Conservation (phyloP, 768 basidiomycete species). For the Agaricus subrufescens region DNA sequence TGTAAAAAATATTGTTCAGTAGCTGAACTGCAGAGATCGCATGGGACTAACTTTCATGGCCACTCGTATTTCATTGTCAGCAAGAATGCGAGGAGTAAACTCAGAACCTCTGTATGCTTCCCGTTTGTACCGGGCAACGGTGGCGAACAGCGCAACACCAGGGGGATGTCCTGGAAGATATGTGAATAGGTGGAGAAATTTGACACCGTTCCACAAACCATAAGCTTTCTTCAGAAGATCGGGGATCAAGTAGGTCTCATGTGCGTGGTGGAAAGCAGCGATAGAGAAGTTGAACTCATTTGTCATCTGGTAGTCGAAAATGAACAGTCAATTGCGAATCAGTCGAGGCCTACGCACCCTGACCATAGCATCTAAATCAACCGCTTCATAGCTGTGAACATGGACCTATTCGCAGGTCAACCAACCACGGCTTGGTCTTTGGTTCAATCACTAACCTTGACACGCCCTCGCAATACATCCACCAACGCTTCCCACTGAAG, state of each 20-base stretch:
- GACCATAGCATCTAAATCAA: conserved; percentile 67
- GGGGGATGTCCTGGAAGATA: conserved; percentile 48
- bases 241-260: conserved; percentile 84
- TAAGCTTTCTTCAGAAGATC: conserved; percentile 69
- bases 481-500: conserved; percentile 73
- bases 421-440: background rate
- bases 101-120: conserved; percentile 79
- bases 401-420: conserved; percentile 33
- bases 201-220: conserved; percentile 28
- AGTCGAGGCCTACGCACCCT: conserved; percentile 32
- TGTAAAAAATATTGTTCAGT: background rate
- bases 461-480: conserved; percentile 71
- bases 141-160: conserved; percentile 71
- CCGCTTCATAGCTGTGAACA: conserved; percentile 56
- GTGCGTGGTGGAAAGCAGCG: conserved; percentile 74
- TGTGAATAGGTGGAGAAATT: too few species aligned
- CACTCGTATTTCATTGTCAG: conserved; percentile 64
- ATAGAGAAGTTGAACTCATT: conserved; percentile 72
- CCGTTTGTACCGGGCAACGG: conserved; percentile 55
- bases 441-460: conserved; percentile 42
- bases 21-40: background rate
- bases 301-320: conserved; percentile 30
- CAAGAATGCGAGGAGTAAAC: conserved; percentile 68
- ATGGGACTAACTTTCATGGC: conserved; percentile 58
- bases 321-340: background rate